Conservation (phyloP, 2,329 filamentous ascomycete species). For the Sodiomyces alkalinus region DNA sequence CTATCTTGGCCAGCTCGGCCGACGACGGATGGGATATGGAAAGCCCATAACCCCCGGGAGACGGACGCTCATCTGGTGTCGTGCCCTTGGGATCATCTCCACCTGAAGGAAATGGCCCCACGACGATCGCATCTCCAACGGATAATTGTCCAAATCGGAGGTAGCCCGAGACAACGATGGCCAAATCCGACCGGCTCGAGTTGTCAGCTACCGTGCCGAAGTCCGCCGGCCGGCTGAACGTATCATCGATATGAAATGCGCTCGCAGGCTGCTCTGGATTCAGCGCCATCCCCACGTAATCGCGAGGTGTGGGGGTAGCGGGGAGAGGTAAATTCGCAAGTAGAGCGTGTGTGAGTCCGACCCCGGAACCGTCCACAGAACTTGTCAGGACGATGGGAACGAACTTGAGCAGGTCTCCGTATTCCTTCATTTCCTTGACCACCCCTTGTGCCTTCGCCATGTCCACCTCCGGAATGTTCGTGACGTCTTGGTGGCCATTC, state of each 20-base stretch:
- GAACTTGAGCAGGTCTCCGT: slow-evolving; percentile 26
- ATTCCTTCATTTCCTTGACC: slow-evolving; percentile 31
- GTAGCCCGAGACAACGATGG: slow-evolving; percentile 71
- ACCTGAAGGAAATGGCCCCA: slow-evolving; percentile 62
- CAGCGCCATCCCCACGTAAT: slow-evolving; percentile 37
- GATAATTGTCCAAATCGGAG: slow-evolving; percentile 64
- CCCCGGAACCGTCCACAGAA: slow-evolving; percentile 68
- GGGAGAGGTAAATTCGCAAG: slow-evolving; percentile 62
- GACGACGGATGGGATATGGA: slow-evolving; percentile 39
- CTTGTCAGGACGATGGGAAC: slow-evolving; percentile 85
- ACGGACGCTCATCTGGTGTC: slow-evolving; percentile 30
- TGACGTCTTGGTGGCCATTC: slow-evolving; percentile 32
- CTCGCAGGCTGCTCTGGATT: slow-evolving; percentile 45
- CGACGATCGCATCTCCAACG: slow-evolving; percentile 60
- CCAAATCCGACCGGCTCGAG: slow-evolving; percentile 27
- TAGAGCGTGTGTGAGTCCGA: slow-evolving; percentile 69
- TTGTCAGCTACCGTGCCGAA: slow-evolving; percentile 31
- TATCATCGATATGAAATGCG: slow-evolving; percentile 83
- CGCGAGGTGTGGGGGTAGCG: slow-evolving; percentile 31
- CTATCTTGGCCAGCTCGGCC: slow-evolving; percentile 34
- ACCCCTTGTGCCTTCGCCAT: slow-evolving; percentile 40
- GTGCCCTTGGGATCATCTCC: slow-evolving; percentile 27
- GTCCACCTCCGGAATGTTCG: slow-evolving; percentile 40
- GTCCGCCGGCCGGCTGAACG: slow-evolving; percentile 59
- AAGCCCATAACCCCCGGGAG: slow-evolving; percentile 29